Conservation (phyloP, 1,139 yeast species). For the Geotrichum siamense region DNA sequence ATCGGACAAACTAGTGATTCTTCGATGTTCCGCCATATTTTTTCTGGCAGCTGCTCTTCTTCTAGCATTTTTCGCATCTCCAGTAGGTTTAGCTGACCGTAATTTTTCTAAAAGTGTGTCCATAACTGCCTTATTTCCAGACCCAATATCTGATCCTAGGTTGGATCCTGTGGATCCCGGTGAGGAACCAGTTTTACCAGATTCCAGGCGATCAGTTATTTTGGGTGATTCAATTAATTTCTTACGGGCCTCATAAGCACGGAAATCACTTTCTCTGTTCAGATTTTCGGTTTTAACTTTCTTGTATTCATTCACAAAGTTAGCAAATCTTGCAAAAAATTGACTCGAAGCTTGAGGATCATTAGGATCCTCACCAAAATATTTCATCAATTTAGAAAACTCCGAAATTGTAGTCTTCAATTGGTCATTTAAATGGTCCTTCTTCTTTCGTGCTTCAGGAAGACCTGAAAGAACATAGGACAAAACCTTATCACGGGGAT, state of each 20-base stretch:
- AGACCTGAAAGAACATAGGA: conserved; percentile 47
- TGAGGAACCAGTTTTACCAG: conserved; percentile 25
- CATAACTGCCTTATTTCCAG: conserved; percentile 44
- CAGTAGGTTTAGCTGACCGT: conserved; percentile 63
- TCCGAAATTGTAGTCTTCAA: conserved; percentile 48
- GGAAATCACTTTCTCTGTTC: conserved; percentile 69
- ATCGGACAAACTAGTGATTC: conserved; percentile 17
- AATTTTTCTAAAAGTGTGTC: conserved; percentile 65
- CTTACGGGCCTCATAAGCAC: conserved; percentile 69
- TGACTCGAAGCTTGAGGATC: conserved; percentile 56
- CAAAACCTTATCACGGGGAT: conserved; percentile 69
- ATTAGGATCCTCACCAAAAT: conserved; percentile 72
- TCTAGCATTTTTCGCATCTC: conserved; percentile 74
- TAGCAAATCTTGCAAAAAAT: conserved; percentile 67
- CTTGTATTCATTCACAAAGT: conserved; percentile 67
- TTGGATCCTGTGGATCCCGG: conserved; percentile 15
- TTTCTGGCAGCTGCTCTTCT: conserved; percentile 69
- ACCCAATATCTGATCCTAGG: too few species aligned
- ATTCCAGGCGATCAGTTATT: conserved; percentile 27
- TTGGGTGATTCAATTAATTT: conserved; percentile 47
- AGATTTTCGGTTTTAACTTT: conserved; percentile 71
- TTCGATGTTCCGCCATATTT: conserved; percentile 28
- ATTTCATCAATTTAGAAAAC: conserved; percentile 57
- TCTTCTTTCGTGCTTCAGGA: conserved; percentile 55
- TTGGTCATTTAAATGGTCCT: conserved; percentile 49